These are phyloP conservation scores for Fusarium redolens DNA, from an alignment of 2,329 filamentous ascomycete genomes.

Conservation along the genomic window DNA sequence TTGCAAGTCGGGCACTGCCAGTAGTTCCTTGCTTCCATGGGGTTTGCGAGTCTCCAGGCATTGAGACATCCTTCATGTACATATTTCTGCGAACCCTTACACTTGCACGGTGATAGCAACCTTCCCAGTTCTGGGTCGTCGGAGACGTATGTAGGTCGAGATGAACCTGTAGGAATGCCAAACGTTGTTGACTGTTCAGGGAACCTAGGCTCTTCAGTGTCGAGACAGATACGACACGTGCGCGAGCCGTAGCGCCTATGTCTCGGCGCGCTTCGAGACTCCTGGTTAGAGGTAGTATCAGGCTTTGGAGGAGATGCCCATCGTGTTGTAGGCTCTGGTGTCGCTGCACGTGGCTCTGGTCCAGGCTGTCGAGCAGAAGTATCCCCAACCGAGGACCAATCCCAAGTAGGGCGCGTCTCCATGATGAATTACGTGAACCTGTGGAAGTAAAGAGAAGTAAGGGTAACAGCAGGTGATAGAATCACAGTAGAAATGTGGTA, in stretches of 20 bases:
- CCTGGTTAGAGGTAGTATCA: constrained; percentile 5
- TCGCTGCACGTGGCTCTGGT: constrained; percentile 12
- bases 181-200: constrained; percentile 49
- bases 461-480: constrained; percentile 18
- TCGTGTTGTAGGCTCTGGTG: constrained; percentile 9
- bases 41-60: constrained; percentile 82
- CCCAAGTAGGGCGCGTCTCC: constrained; percentile 44
- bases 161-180: constrained; percentile 49
- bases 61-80: constrained; percentile 93
- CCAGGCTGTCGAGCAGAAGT: constrained; percentile 18
- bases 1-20: constrained; percentile 90
- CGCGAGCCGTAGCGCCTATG: constrained; percentile 72
- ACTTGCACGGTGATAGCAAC: constrained; percentile 89
- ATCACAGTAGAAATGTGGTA: constrained; percentile 18
- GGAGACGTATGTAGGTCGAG: constrained; percentile 71
- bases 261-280: constrained; percentile 23
- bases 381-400: constrained; percentile 43
- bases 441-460: constrained; percentile 30
- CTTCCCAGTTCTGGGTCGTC: constrained; percentile 79
- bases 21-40: constrained; percentile 73
- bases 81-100: constrained; percentile 92
- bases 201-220: constrained; percentile 67
- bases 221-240: constrained; percentile 90
- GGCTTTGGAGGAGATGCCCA: constrained; percentile 11
- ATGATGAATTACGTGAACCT: constrained; percentile 41